Conservation (phyloP, 257 asterid species). For the Petunia secreta region DNA sequence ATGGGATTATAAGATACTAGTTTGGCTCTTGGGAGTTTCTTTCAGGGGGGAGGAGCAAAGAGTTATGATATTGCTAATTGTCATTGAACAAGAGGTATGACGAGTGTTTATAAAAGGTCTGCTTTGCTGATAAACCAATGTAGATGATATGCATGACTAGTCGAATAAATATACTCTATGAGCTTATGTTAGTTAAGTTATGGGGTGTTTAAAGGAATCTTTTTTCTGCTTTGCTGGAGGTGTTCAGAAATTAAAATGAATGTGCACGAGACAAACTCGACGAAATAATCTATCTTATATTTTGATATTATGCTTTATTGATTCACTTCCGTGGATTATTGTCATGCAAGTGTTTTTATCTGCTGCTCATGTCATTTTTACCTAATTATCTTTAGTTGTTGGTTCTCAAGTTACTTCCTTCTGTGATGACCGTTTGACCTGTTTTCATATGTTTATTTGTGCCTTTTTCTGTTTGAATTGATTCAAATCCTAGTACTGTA, state of each 20-base stretch:
- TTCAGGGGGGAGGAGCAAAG: no score
- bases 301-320: background rate
- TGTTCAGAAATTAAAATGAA: background rate
- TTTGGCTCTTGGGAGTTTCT: no score
- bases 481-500: background rate
- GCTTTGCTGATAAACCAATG: background rate
- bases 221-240: no score
- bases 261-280: background rate
- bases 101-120: background rate
- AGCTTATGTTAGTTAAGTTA: background rate
- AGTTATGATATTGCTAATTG: no score
- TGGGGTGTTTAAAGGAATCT: background rate
- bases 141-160: background rate
- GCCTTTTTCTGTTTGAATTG: background rate
- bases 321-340: background rate
- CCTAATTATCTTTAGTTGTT: background rate
- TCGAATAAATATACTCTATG: background rate
- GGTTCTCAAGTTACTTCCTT: background rate
- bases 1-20: no score
- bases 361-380: background rate
- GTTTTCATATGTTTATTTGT: constrained; percentile 1
- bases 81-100: no score
- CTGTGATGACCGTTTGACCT: background rate
- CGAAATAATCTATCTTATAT: background rate
- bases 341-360: background rate